Evolutionary conservation across 306 rosid species (phyloP), one percentile per base, ranked within the genome.

Genomic region (Lupinus albus): DNA sequence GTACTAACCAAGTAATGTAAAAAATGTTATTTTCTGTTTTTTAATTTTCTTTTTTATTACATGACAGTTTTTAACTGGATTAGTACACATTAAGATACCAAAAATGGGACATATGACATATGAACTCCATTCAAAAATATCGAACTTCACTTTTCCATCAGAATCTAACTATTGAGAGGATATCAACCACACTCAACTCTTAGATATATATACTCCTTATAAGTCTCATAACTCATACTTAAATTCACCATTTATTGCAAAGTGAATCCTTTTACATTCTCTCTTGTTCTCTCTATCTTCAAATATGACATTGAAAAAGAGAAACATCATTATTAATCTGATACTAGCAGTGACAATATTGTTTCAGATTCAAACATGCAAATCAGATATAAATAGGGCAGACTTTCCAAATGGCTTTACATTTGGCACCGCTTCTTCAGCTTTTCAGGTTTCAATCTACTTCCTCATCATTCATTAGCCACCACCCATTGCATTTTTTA

Each of bases 361-460:
- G 7, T 58, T 76, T 48, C 49, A 78, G 67, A 46, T 84, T 68
- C 78, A 72, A 56, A 59, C 18, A 14, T 87, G 91, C 58, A 62
- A 42, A 11, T 81, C 98, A 4, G 59, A 79, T 46, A 81, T 93
- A 3, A 70, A 54, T 70, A 72, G 96, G 25, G 66, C 18, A 56
- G 74, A 84, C 71, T 93, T 93, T 30, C 97, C 99, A 0, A 58
- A 76, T 35, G 90, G 88, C 7, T 93, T 93, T 56, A 75, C 79
- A 9, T 93, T 93, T 41, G 99, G 99, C 5, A 93, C 97, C 15
- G 97, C 99, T n/a, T 89, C 99, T 68, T 82, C 99, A 55, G 96
- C 97, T 71, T 93, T 84, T 78, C 99, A 88, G 97, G 99, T 93
- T 79, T 0, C 49, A 57, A 3, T 16, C 11, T 63, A 3, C 35